Base-by-base conservation (phyloP, 1,139 yeast species). In the Zygosaccharomyces pseudobailii region DNA sequence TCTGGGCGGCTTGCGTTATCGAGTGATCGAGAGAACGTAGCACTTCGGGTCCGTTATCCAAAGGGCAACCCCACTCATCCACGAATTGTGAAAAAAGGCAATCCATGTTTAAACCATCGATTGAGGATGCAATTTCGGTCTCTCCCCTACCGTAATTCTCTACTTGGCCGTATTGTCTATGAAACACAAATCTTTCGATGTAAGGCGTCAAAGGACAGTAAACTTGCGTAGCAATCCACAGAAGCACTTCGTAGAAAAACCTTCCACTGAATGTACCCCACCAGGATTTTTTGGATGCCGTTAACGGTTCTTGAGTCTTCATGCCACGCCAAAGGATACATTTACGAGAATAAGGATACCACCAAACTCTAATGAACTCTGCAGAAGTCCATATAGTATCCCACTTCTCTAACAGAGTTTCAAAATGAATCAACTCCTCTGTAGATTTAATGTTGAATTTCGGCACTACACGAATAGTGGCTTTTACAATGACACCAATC, bases 61-160 rank as follows among this genome's bases (percentile, higher is more conserved):
- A 71, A 27, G 97, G 97, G 47, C 95, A 80, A 10, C 92, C 88
- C 98, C 98, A 92, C 70, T 92, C 98, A 63, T 90, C 83, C 47
- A 92, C 98, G 69, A 84, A 90, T 67, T 92, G 98, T 40, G 90
- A 82, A 66, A 89, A 92, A 56, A 90, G 72, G 65, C 98, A 92
- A 70, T 92, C 97, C 96, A 92, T 88, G 65, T 88, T 89, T 60
- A 90, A 80, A 2, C 90, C 96, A 53, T 86, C 90, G 31, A 86
- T 90, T 3, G 94, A 84, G 52, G 80, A 77, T 61, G 85, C 92
- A 6, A 90, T 89, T 4, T 87, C 86, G 43, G 76, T 70, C 50
- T 79, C 81, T 40, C 89, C 88, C 24, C 67, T 65, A 21, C 87
- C 87, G 40, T 77, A 72, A 9, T 87, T 84, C 61, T 85, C 94